These are phyloP conservation scores for Lachancea quebecensis DNA, from an alignment of 805 yeast genomes.

Conservation along the genomic window DNA sequence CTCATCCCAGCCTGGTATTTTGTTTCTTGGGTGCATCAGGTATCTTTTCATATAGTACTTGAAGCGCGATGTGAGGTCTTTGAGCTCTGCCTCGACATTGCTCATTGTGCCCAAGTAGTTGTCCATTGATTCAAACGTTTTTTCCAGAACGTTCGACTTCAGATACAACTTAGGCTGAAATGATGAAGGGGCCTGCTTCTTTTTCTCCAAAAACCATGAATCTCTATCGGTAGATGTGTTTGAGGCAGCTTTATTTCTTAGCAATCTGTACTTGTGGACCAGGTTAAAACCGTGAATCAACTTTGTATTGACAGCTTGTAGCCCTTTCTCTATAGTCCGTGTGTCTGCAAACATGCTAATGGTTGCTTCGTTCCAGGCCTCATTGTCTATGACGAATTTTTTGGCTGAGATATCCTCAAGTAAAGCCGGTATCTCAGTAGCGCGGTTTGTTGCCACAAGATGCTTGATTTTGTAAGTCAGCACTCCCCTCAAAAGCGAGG, in stretches of 20 bases:
- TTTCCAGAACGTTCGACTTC: slow-evolving; percentile 17
- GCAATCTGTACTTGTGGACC: slow-evolving; percentile 24
- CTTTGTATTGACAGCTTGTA: slow-evolving; percentile 26
- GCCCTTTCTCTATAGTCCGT: slow-evolving; percentile 27
- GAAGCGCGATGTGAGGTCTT: slow-evolving; percentile 19
- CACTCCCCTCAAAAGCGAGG: slow-evolving; percentile 17
- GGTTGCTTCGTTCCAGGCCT: slow-evolving; percentile 29
- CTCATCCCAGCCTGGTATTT: slow-evolving; percentile 19
- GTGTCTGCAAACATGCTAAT: slow-evolving; percentile 22
- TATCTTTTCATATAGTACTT: slow-evolving; percentile 31
- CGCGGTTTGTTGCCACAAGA: slow-evolving; percentile 12
- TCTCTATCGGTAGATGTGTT: slow-evolving; percentile 12
- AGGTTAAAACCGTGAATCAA: slow-evolving; percentile 34
- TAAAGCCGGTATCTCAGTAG: slow-evolving; percentile 16
- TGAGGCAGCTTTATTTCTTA: slow-evolving; percentile 12
- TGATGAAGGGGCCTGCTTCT: slow-evolving; percentile 13
- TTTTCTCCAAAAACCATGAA: slow-evolving; percentile 20
- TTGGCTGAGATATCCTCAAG: slow-evolving; percentile 19
- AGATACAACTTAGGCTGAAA: slow-evolving; percentile 26
- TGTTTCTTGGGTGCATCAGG: slow-evolving; percentile 20
- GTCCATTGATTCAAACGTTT: slow-evolving; percentile 16
- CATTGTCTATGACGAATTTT: slow-evolving; percentile 28
- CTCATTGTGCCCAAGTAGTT: slow-evolving; percentile 20
- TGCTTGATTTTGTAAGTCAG: slow-evolving; percentile 21
- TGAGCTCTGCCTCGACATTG: slow-evolving; percentile 12